A percentile compares a stretch with the other conserved stretches of the same genome.
Evolutionary conservation across 2,329 filamentous ascomycete genomes (phyloP).

Genomic region (Acarospora socialis): DNA sequence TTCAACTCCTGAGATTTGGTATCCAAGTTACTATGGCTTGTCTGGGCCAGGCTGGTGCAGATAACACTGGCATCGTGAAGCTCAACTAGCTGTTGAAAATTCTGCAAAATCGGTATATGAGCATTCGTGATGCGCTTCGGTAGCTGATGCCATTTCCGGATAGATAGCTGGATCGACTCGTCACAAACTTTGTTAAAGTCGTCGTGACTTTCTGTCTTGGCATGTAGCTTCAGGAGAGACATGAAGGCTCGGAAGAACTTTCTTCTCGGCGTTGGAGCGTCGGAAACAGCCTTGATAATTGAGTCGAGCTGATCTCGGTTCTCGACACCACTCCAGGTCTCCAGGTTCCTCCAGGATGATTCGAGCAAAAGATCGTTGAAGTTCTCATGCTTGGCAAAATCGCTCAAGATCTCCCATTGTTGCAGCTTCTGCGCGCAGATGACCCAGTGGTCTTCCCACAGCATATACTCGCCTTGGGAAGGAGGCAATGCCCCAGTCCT

Average conservation of each 20-base stretch:
- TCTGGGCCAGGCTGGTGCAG: slow-evolving; percentile 75
- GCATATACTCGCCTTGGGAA: slow-evolving; percentile 91
- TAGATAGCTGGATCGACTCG: slow-evolving; percentile 91
- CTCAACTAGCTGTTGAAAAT: slow-evolving; percentile 96
- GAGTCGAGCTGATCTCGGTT: slow-evolving; percentile 81
- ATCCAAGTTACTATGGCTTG: slow-evolving; percentile 73
- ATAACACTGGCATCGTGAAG: slow-evolving; percentile 96
- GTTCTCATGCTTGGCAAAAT: slow-evolving; percentile 98
- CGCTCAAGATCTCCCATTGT: slow-evolving; percentile 95
- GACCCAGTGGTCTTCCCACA: slow-evolving; percentile 99
- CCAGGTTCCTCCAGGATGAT: slow-evolving; percentile 87
- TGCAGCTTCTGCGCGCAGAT: slow-evolving; percentile 95
- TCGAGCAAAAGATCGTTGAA: slow-evolving; percentile 92
- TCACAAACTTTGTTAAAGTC: slow-evolving; percentile 89
- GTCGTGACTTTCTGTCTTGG: slow-evolving; percentile 62
- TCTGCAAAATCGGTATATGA: slow-evolving; percentile 86
- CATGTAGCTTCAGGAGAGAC: slow-evolving; percentile 85
- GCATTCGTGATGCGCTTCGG: slow-evolving; percentile 85
- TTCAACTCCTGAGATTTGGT: slow-evolving; percentile 93
- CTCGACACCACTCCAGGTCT: slow-evolving; percentile 80
- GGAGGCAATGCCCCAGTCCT: slow-evolving; percentile 92
- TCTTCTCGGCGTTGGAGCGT: slow-evolving; percentile 83
- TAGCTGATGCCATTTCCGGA: slow-evolving; percentile 98
- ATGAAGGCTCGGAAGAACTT: slow-evolving; percentile 99
- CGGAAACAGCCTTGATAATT: slow-evolving; percentile 93